Base-by-base conservation (phyloP, 495 filamentous ascomycete genomes). In the Collariella sp. region DNA sequence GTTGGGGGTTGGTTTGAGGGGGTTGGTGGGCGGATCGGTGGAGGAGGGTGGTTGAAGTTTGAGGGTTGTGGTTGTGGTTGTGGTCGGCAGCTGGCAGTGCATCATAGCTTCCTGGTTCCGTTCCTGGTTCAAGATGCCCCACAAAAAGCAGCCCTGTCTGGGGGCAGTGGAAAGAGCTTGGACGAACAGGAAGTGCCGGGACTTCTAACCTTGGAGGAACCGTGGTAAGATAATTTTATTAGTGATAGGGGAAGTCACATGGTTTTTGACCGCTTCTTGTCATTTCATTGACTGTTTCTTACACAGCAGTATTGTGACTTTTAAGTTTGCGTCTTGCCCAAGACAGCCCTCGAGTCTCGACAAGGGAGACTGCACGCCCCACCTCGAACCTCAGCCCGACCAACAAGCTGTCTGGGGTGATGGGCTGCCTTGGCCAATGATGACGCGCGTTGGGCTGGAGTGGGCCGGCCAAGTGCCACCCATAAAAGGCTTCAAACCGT, bases 401-500 rank as follows among this genome's bases (percentile, higher is more conserved):
- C 52, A 56, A 42, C 49, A 22, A 53, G 26, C 26, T 49, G 43
- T 46, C 39, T 34, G 23, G 53, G 46, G 51, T 45, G 18, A 42
- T 3, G 3, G 33, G 3, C 16, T 2, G 3, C 11, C 24, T 23
- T 26, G 40, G 10, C 58, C 62, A 64, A 61, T 64, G 53, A 50
- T 57, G 56, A 57, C 47, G 54, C 50, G 41, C 38, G 13, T 24
- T 18, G 53, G 48, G 51, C 46, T 43, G 39, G 38, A n/a, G 46
- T 53, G 47, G 50, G 48, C 18, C 31, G 2, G 22, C 0, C 2
- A 18, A 31, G 52, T 35, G 56, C 56, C 58, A 54, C 46, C 31
- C 26, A 56, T 57, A 65, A 65, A 65, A 65, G 49, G 57, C 50
- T 58, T 58, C 41, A 29, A 43, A 35, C 55, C 52, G 39, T 51